These are phyloP conservation scores for Ceratocystis lukuohia DNA, from an alignment of 2,329 filamentous ascomycete species.

Conservation along the genomic window DNA sequence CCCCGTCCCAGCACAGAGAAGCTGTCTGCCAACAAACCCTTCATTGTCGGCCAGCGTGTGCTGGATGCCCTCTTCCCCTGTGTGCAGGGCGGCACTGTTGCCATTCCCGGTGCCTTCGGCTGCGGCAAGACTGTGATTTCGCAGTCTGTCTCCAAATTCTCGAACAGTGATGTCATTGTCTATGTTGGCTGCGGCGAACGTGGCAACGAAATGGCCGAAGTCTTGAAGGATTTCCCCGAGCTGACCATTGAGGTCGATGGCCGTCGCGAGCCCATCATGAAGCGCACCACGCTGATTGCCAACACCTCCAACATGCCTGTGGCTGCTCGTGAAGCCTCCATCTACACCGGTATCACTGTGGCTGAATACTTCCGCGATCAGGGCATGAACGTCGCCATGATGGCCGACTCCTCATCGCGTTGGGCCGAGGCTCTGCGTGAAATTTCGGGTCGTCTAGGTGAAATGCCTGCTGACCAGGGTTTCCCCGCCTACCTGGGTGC, in stretches of 20 bases:
- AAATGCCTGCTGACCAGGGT: conserved; percentile 99
- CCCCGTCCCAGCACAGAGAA: conserved; percentile 87
- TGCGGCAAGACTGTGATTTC: conserved; percentile 99
- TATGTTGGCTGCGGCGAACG: conserved; percentile 89
- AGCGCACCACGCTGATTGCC: conserved; percentile 94
- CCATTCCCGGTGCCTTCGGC: conserved; percentile 94
- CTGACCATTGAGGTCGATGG: conserved; percentile 89
- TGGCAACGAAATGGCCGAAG: conserved; percentile 99
- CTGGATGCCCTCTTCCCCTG: conserved; percentile 91
- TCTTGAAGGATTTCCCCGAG: conserved; percentile 99
- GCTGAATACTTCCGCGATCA: conserved; percentile 96
- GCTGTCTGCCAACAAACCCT: conserved; percentile 74
- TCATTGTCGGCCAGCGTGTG: conserved; percentile 93
- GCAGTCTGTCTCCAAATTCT: conserved; percentile 98
- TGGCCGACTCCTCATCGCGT: conserved; percentile 95
- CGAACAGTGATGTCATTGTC: conserved; percentile 96
- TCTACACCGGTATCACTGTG: conserved; percentile 91
- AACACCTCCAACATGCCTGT: conserved; percentile 99
- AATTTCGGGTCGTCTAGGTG: conserved; percentile 93
- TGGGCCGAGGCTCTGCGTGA: conserved; percentile 99
- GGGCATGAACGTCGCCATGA: conserved; percentile 97
- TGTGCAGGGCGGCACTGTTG: conserved; percentile 94
- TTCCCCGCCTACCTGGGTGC: conserved; percentile 95
- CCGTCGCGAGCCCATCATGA: conserved; percentile 98
- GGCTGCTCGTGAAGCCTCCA: conserved; percentile 93